Conservation (phyloP, 106 monocot genomes). For the Triglochin maritima region DNA sequence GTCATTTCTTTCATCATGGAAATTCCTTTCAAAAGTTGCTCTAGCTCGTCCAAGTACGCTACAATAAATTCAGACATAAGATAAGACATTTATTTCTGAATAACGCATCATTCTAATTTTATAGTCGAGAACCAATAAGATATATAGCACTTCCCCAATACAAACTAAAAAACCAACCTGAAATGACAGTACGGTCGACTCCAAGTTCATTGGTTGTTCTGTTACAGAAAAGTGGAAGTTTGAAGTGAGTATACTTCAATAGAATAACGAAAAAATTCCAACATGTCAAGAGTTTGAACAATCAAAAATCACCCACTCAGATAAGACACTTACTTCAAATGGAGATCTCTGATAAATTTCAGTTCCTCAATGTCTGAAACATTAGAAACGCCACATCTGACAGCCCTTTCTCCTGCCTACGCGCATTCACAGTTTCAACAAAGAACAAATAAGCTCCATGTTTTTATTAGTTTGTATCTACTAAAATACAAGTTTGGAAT, state of each 20-base stretch:
- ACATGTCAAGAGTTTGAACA: neutral
- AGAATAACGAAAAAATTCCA: neutral
- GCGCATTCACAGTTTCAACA: neutral
- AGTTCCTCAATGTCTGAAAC: constrained; percentile 57
- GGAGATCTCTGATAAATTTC: constrained; percentile 48
- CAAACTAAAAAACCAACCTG: constrained; percentile 20
- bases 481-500: neutral
- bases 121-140: too few relatives aligned
- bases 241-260: too few relatives aligned
- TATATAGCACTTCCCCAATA: too few relatives aligned
- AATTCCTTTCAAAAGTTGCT: constrained; percentile 84
- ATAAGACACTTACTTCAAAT: constrained; percentile 37
- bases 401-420: constrained; percentile 83
- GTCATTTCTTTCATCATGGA: constrained; percentile 97
- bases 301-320: neutral
- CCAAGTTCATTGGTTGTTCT: constrained; percentile 67
- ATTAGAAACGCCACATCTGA: constrained; percentile 52
- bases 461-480: too few relatives aligned
- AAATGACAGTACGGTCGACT: constrained; percentile 45
- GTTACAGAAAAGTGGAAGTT: constrained; percentile 4
- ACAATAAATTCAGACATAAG: neutral
- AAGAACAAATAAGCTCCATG: neutral
- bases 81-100: neutral
- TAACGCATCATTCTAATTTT: neutral
- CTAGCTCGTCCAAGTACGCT: constrained; percentile 63